phyloP scores from a whole-genome alignment of 371 early-diverging fungal genomes.

The Globomyces sp. region DNA sequence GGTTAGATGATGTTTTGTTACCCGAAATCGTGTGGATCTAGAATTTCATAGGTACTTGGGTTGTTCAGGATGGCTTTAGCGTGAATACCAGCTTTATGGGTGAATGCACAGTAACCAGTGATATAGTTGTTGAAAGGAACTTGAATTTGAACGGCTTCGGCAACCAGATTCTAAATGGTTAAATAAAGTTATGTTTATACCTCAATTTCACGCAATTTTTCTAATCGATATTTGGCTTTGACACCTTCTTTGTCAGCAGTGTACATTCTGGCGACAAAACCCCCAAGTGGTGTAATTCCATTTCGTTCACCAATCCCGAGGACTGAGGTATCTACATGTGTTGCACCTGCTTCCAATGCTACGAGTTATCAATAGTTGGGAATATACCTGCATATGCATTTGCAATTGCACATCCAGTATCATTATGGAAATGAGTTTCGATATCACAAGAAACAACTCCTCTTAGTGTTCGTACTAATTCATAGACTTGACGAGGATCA shows the following conservation, averaged over 20 bases:
- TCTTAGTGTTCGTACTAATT: slow-evolving; percentile 91
- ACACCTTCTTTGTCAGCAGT: slow-evolving; percentile 85
- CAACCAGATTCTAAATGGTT: slow-evolving; percentile 69
- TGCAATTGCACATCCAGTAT: slow-evolving; percentile 97
- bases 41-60: slow-evolving; percentile 94
- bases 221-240: slow-evolving; percentile 87
- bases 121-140: slow-evolving; percentile 98
- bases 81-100: slow-evolving; percentile 98
- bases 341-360: slow-evolving; percentile 94
- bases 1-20: too few relatives aligned
- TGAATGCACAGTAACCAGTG: slow-evolving; percentile 96
- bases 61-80: slow-evolving; percentile 98
- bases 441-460: slow-evolving; percentile 95
- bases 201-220: slow-evolving; percentile 86
- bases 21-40: slow-evolving; percentile 93
- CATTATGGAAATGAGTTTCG: slow-evolving; percentile 98
- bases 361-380: not conserved
- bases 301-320: slow-evolving; percentile 98
- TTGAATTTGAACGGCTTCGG: slow-evolving; percentile 89
- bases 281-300: slow-evolving; percentile 95
- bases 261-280: slow-evolving; percentile 92
- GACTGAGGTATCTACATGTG: slow-evolving; percentile 96
- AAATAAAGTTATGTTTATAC: too few relatives aligned
- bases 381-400: slow-evolving; percentile 83
- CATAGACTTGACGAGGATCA: slow-evolving; percentile 95